Evolutionary conservation across 306 rosid species (phyloP).

Genomic region (Vicia villosa): DNA sequence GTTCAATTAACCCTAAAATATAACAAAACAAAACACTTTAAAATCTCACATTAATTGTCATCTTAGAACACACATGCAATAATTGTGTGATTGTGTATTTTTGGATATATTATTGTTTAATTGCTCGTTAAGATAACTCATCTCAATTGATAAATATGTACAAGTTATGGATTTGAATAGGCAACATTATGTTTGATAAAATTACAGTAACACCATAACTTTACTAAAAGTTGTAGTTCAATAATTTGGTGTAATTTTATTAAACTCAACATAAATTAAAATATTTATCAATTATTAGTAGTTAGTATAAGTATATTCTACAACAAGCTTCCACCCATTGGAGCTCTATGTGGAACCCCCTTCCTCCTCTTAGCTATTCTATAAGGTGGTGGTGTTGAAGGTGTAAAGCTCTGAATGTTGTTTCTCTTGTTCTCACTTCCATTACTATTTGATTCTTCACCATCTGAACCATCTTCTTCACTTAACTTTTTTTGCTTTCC

Average conservation of each 20-base stretch:
- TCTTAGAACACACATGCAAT: no score
- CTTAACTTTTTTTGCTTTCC: conserved; percentile 38
- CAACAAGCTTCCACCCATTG: conserved; percentile 57
- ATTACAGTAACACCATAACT: no score
- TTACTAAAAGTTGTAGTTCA: background rate
- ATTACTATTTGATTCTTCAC: conserved; percentile 46
- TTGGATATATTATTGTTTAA: no score
- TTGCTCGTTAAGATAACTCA: no score
- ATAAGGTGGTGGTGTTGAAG: conserved; percentile 60
- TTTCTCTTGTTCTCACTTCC: conserved; percentile 31
- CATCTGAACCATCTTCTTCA: conserved; percentile 45
- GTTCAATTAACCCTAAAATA: no score
- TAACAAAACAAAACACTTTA: no score
- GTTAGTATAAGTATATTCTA: conserved; percentile 45
- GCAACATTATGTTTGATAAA: no score
- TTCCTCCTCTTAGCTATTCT: conserved; percentile 57
- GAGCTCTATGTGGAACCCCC: conserved; percentile 63
- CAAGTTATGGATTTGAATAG: no score
- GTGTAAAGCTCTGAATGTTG: conserved; percentile 55
- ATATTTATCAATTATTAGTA: background rate
- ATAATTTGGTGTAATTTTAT: background rate
- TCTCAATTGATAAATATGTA: no score
- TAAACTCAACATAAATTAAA: background rate
- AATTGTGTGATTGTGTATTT: no score
- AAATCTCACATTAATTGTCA: no score